These are phyloP conservation scores for Microcos paniculata DNA, from an alignment of 345 rosid species.

Conservation along the genomic window DNA sequence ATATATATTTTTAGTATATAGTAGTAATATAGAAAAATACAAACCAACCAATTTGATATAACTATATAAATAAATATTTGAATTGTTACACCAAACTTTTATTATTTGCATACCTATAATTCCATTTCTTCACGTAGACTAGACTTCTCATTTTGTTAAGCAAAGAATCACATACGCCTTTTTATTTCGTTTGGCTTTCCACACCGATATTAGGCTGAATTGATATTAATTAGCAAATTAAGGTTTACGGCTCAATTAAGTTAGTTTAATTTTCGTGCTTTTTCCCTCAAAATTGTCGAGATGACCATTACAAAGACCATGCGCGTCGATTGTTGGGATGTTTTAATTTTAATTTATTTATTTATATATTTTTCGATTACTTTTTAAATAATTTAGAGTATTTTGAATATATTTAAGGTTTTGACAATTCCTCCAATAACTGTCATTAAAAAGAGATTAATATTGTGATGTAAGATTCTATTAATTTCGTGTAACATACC, in stretches of 20 bases:
- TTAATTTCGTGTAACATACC: background rate
- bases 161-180: slow-evolving; percentile 2
- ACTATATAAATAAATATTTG: background rate
- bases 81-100: slow-evolving; percentile 18
- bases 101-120: background rate
- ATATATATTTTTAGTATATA: background rate
- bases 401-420: too few relatives aligned
- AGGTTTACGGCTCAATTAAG: too few relatives aligned
- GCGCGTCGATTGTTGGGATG: too few relatives aligned
- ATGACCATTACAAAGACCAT: too few relatives aligned
- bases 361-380: background rate
- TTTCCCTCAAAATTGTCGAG: too few relatives aligned
- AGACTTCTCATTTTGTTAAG: slow-evolving; percentile 27
- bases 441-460: background rate
- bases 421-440: background rate
- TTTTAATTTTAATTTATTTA: background rate
- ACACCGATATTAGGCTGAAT: background rate
- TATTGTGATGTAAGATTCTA: background rate
- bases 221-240: too few relatives aligned
- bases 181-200: background rate
- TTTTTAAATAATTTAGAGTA: too few relatives aligned
- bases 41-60: slow-evolving; percentile 17
- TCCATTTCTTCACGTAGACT: slow-evolving; percentile 39
- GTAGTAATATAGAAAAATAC: background rate
- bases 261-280: too few relatives aligned